Conservation (phyloP, 352 stramenopile species). For the Pythium phragmiticola region DNA sequence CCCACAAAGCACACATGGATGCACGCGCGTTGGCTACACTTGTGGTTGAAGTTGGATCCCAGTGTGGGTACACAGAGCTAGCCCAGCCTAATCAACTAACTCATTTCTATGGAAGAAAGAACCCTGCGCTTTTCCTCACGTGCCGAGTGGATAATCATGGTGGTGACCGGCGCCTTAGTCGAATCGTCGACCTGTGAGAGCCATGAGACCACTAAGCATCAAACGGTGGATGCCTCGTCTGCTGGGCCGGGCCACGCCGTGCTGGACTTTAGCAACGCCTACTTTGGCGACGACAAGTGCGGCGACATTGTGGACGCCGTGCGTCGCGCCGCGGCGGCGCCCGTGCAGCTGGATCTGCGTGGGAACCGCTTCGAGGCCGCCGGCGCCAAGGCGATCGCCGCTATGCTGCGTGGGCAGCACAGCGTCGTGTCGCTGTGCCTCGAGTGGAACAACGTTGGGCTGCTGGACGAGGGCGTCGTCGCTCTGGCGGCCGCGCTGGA, state of each 20-base stretch:
- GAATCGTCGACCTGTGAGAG: neutral
- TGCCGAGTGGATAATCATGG: neutral
- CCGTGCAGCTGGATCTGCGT: constrained; percentile 58
- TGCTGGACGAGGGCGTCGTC: constrained; percentile 69
- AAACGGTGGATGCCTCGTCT: neutral
- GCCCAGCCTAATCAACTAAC: neutral
- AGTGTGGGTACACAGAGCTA: neutral
- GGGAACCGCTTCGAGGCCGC: constrained; percentile 76
- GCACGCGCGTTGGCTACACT: too few relatives aligned
- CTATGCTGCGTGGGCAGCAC: constrained; percentile 51
- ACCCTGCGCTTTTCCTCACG: neutral
- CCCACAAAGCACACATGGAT: too few relatives aligned
- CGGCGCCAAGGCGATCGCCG: constrained; percentile 49
- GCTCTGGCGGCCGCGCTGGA: constrained; percentile 61
- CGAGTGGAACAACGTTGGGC: constrained; percentile 85
- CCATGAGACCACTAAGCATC: neutral
- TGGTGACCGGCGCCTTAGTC: neutral
- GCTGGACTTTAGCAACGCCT: constrained; percentile 76
- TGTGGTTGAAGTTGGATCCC: too few relatives aligned
- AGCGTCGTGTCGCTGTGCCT: constrained; percentile 60
- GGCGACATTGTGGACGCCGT: constrained; percentile 47
- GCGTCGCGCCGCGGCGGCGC: constrained; percentile 33
- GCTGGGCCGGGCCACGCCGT: constrained; percentile 17
- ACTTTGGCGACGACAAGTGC: constrained; percentile 70
- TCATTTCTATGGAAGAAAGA: neutral